Percentiles rank a stretch among this genome's conserved stretches.
These are phyloP conservation scores for Penicillium sclerotiorum DNA, from an alignment of 2,329 filamentous ascomycete species.

Conservation along the genomic window DNA sequence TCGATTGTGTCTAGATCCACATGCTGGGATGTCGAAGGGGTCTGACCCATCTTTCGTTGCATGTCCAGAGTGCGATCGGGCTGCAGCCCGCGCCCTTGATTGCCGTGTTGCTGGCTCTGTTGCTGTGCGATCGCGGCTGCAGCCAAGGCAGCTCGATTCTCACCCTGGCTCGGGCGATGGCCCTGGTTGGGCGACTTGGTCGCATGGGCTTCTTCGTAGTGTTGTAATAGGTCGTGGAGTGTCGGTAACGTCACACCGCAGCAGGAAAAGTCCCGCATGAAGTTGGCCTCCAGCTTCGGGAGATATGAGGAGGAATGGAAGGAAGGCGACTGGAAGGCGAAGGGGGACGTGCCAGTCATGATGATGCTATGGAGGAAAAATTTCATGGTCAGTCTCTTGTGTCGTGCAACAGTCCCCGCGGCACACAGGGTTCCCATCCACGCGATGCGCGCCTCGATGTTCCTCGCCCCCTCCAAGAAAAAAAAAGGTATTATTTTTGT, in stretches of 20 bases:
- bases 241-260: constrained; percentile 88
- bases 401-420: constrained; percentile 21
- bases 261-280: constrained; percentile 96
- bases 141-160: constrained; percentile 55
- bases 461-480: no score
- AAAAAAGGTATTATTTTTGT: neutral
- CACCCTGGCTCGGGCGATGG: constrained; percentile 54
- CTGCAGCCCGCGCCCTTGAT: constrained; percentile 38
- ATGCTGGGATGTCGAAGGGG: constrained; percentile 33
- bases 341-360: constrained; percentile 96
- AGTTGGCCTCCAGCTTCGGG: constrained; percentile 93
- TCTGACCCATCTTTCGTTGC: constrained; percentile 42
- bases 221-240: constrained; percentile 90
- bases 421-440: constrained; percentile 13
- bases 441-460: constrained; percentile 3
- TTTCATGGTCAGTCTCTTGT: constrained; percentile 30
- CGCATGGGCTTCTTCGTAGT: constrained; percentile 95
- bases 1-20: constrained; percentile 80
- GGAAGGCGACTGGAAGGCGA: constrained; percentile 85
- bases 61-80: constrained; percentile 38
- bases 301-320: constrained; percentile 96
- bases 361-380: constrained; percentile 67
- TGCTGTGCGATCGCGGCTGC: constrained; percentile 53
- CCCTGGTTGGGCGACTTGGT: constrained; percentile 60
- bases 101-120: constrained; percentile 50